These are phyloP conservation scores for Hevea brasiliensis DNA, from an alignment of 345 rosid species.

Conservation along the genomic window DNA sequence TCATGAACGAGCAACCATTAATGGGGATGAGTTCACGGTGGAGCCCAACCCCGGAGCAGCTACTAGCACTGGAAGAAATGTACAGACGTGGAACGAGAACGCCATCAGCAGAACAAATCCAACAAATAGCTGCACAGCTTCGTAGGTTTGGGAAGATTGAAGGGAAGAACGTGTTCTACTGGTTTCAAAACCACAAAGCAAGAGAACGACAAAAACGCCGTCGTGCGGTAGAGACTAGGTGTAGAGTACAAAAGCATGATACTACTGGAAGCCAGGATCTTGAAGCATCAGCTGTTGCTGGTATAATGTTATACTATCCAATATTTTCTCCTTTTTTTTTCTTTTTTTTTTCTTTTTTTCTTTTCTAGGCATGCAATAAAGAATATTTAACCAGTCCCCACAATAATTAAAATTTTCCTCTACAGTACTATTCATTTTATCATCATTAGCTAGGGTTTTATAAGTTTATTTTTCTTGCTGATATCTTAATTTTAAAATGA, in stretches of 20 bases:
- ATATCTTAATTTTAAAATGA: not conserved
- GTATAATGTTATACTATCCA: no score
- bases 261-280: constrained; percentile 17
- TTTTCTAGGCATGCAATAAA: no score
- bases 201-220: constrained; percentile 18
- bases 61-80: constrained; percentile 19
- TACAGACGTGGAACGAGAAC: constrained; percentile 23
- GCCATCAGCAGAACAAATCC: constrained; percentile 23
- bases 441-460: no score
- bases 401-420: no score
- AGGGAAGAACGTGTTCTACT: constrained; percentile 28
- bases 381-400: no score
- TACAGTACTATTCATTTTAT: no score
- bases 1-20: not conserved
- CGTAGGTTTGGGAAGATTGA: constrained; percentile 22
- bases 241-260: constrained; percentile 11
- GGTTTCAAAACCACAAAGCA: constrained; percentile 33
- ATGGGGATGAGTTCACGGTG: constrained; percentile 16
- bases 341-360: no score
- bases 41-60: constrained; percentile 27
- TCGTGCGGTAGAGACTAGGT: constrained; percentile 4
- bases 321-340: no score
- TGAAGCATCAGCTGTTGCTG: constrained; percentile 27
- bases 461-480: not conserved
- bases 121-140: constrained; percentile 18